Evolutionary conservation across 1,139 yeast genomes (phyloP), one percentile per base, ranked within the genome.

Genomic region (Magnusiomyces sp.): DNA sequence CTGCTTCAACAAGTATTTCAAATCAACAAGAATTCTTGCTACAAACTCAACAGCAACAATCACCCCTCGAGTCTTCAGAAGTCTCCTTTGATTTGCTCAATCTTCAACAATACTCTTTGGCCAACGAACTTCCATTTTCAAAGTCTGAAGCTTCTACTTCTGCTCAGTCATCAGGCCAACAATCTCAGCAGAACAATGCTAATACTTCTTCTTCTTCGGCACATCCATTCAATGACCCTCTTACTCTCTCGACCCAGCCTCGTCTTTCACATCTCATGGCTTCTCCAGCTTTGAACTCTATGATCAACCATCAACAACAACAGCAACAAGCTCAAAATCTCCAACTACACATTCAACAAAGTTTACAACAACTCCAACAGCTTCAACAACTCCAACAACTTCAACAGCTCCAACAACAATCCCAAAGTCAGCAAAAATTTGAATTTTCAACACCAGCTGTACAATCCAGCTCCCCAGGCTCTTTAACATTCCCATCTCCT

Each of bases 271-370:
- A 34, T 13, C 23, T 48, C 29, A 20, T 39, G 36, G 47, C 47
- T 16, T 48, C 50, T n/a, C 50, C 50, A 13, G 50, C 50, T n/a
- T 32, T 49, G 14, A 45, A 43, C 42, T 49, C 51, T 27, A 49
- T 49, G 40, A 49, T 46, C 33, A 49, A 45, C 29, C 34, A 17
- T 29, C 36, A 45, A 23, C 45, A 44, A 23, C 43, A 23, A 39
- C 43, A 38, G 7, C 40, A 19, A 20, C 16, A 16, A 13, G 27
- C 5, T 27, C 46, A 16, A 10, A 29, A 2, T 5, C 32, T 13
- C 6, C 41, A 2, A 33, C 29, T 29, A 19, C 39, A 34, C 2
- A 11, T 32, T 13, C 32, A 10, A 13, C 44, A 31, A 40, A 14
- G 23, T 27, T 17, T 31, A 14, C 47, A 27, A 13, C 34, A 36